Percentiles rank a stretch among this genome's conserved stretches.
Conservation (phyloP, 2,329 filamentous ascomycete genomes). For the Clonostachys rhizophaga region DNA sequence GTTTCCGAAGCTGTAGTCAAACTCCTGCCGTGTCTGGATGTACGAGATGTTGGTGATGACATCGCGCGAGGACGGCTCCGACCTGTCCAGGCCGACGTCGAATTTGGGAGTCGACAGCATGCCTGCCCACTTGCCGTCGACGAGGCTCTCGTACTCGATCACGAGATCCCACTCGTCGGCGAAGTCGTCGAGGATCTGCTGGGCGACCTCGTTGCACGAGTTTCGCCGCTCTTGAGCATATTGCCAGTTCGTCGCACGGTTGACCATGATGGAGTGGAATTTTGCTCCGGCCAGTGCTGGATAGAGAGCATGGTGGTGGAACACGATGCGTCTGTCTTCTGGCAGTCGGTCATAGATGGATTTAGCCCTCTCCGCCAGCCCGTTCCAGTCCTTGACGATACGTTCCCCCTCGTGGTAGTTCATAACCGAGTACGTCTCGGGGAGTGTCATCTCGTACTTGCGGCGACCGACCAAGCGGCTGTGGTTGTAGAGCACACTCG, state of each 20-base stretch:
- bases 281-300: constrained; percentile 52
- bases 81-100: constrained; percentile 43
- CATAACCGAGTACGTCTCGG: constrained; percentile 17
- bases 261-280: constrained; percentile 49
- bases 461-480: constrained; percentile 24
- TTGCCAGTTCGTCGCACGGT: constrained; percentile 37
- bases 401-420: constrained; percentile 55
- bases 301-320: constrained; percentile 55
- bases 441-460: constrained; percentile 26
- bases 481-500: constrained; percentile 41
- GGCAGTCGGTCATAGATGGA: constrained; percentile 38
- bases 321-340: constrained; percentile 33
- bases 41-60: constrained; percentile 44
- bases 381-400: constrained; percentile 44
- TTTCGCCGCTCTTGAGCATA: constrained; percentile 40
- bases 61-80: constrained; percentile 58
- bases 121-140: constrained; percentile 30
- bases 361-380: constrained; percentile 23
- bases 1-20: constrained; percentile 40
- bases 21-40: constrained; percentile 17
- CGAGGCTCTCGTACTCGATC: constrained; percentile 32
- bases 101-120: constrained; percentile 34
- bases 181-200: constrained; percentile 28
- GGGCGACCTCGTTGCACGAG: constrained; percentile 28
- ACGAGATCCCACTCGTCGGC: constrained; percentile 34